Base-by-base conservation (phyloP, 345 rosid genomes). In the Citrus unshiu region DNA sequence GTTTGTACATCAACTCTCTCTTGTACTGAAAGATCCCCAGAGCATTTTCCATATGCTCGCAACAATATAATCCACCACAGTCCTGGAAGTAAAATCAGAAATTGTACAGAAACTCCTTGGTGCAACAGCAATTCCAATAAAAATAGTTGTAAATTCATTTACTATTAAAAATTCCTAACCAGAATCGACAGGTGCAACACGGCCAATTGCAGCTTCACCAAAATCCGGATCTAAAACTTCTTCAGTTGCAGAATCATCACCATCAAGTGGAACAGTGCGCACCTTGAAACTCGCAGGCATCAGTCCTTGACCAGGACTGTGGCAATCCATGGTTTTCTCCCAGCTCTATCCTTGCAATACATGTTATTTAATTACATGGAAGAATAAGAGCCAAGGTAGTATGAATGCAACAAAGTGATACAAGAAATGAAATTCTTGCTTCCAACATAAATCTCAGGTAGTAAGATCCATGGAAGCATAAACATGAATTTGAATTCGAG, bases 231-330 rank as follows among this genome's bases (percentile, higher is more conserved):
- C 99, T 71, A 92, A 90, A 9, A 95, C 91, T 75, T 93, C 99
- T 82, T 93, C 95, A 1, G 95, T 92, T 66, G 89, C 89, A 79
- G 86, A 86, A 81, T 91, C 90, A 86, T 93, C 96, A 9, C 97
- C 95, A 49, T 93, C 98, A 59, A 90, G 90, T n/a, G 91, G 96
- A 81, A 91, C 88, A 32, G 87, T 91, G 49, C 93, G 90, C 82
- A 95, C 97, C 87, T 95, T 95, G 84, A 95, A 95, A 84, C 97
- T 93, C 60, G 96, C 93, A 65, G 99, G 99, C 99, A 95, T 95
- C 83, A 93, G 75, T 63, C 99, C 99, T 80, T 93, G 98, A 75
- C 99, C 97, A 60, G 99, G 99, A 76, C 98, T 95, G 79, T 95
- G 87, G 73, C 98, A 93, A 76, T 95, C 99, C 92, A 95, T 90